Evolutionary conservation across 192 early-diverging fungal species (phyloP).

Genomic region (Jimgerdemannia lactiflua): DNA sequence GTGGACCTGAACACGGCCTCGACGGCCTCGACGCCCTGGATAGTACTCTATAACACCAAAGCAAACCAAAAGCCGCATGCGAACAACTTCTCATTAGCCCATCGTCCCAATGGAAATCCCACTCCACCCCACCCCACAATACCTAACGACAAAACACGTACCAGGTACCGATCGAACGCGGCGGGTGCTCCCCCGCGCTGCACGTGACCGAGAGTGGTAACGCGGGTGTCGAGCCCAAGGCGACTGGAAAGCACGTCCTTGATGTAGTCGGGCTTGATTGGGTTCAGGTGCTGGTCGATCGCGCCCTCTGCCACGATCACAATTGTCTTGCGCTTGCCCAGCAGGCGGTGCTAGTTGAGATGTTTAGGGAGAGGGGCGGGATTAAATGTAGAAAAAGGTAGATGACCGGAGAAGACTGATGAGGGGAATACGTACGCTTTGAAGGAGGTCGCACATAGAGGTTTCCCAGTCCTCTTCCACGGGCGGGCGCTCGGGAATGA

Average conservation of each 20-base stretch:
- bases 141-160: slow-evolving; percentile 8
- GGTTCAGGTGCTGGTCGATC: slow-evolving; percentile 82
- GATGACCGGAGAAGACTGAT: slow-evolving; percentile 7
- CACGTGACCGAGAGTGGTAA: slow-evolving; percentile 93
- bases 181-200: slow-evolving; percentile 92
- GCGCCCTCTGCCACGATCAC: slow-evolving; percentile 97
- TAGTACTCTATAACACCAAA: slow-evolving; percentile 58
- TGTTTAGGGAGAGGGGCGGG: not conserved
- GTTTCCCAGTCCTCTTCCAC: slow-evolving; percentile 83
- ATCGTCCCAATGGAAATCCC: not conserved
- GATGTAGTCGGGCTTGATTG: slow-evolving; percentile 85
- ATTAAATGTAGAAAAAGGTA: not conserved
- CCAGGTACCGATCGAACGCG: slow-evolving; percentile 87
- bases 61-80: not conserved
- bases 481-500: slow-evolving; percentile 94
- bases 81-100: not conserved
- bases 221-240: slow-evolving; percentile 87
- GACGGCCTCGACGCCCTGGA: slow-evolving; percentile 93
- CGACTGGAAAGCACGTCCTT: slow-evolving; percentile 77
- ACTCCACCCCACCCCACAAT: too few relatives aligned
- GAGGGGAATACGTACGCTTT: slow-evolving; percentile 31
- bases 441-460: slow-evolving; percentile 79
- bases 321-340: slow-evolving; percentile 91
- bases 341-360: slow-evolving; percentile 52
- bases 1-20: slow-evolving; percentile 86